These are phyloP conservation scores for Murraya paniculata DNA, from an alignment of 345 rosid species.

Conservation along the genomic window DNA sequence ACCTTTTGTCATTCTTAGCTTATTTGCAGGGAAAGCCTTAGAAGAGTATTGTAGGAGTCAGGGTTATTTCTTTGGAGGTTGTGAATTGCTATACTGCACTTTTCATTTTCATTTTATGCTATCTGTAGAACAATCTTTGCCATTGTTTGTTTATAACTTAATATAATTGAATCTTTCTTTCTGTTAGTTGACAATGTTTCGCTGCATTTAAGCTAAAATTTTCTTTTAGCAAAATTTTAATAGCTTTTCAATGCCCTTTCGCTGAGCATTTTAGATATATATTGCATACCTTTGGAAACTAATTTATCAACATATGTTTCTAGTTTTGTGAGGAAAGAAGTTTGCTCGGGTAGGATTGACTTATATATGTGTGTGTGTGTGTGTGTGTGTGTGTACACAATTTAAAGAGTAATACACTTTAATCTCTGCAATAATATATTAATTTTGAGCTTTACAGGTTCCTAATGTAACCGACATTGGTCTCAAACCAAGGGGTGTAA, in stretches of 20 bases:
- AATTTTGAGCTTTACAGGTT: conserved; percentile 53
- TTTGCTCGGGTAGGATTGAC: too few species aligned
- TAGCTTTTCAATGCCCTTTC: not conserved
- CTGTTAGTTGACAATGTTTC: not conserved
- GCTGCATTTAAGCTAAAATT: not conserved
- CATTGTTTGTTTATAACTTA: not conserved
- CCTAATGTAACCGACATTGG: conserved; percentile 85
- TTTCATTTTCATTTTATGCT: not conserved
- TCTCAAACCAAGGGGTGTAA: conserved; percentile 72
- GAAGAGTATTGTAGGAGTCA: not conserved
- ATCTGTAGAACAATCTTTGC: not conserved
- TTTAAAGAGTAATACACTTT: not conserved
- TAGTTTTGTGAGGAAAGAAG: not conserved
- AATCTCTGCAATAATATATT: conserved; percentile 5
- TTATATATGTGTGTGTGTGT: too few species aligned
- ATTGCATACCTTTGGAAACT: not conserved
- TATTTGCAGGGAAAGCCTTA: not conserved
- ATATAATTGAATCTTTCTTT: not conserved
- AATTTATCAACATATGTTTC: not conserved
- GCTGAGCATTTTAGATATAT: not conserved
- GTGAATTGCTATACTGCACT: not conserved
- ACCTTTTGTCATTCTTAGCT: not conserved
- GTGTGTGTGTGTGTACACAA: not conserved
- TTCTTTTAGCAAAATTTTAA: not conserved
- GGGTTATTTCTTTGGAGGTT: not conserved